Evolutionary conservation across 768 basidiomycete genomes (phyloP), one percentile per base, ranked within the genome.

Genomic region (Psilocybe cubensis): DNA sequence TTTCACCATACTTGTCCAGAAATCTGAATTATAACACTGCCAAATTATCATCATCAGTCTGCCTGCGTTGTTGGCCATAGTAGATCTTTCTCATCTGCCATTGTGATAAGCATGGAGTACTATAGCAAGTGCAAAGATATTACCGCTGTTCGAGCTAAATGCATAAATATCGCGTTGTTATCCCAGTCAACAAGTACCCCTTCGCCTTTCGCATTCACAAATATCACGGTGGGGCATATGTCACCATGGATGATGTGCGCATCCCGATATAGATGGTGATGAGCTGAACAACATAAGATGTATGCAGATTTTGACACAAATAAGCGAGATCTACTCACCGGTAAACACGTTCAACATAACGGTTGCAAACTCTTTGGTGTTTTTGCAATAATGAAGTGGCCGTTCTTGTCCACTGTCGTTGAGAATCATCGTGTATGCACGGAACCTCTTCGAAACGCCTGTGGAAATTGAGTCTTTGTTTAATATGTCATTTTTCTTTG

Each of bases 171-270:
- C 3, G 45, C 24, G 14, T 46, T 46, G 14, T 29, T 25, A 28
- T 48, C 46, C 46, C 46, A 48, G 21, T 48, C 46, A 17, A 48
- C 46, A 29, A 48, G 46, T 8, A 48, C 27, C 28, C 46, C 46
- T 4, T 29, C 9, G 5, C 28, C 46, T 17, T 29, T 18, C 27
- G 17, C 46, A 10, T 48, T 29, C 7, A 48, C 10, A 11, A 48
- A 29, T 10, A 48, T 48, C 6, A 9, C 18, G 23, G 18, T 48
- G 11, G 46, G 46, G 18, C 5, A 31, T 10, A 48, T 48, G n/a
- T 48, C 25, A 12, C 46, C 18, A 20, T 48, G 46, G 28, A 31
- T 25, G 9, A n/a, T 48, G 5, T 31, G 5, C 8, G 46, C 46
- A 8, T 48, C 46, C 14, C 18, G 5, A 14, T 18, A 31, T 11